Evolutionary conservation across 2,329 filamentous ascomycete species (phyloP), one percentile per base, ranked within the genome.

Genomic region (Madurella fahalii): DNA sequence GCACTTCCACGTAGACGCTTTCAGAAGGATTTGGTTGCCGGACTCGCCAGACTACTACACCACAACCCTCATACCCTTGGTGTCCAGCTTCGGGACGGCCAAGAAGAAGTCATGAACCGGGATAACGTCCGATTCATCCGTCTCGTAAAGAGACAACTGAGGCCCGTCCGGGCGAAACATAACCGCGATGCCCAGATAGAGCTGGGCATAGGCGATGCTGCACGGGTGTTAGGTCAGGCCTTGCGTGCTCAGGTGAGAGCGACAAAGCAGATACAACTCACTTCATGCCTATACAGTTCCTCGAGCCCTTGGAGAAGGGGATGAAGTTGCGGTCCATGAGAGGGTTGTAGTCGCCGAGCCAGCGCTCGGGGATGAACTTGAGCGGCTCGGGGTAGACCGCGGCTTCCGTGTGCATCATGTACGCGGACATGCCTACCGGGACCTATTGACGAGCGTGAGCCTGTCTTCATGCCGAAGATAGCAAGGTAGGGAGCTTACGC

Each of bases 91-190:
- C 31, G 50, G 49, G 11, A 40, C 25, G 5, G 45, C 18, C 15
- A 56, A 40, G 2, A 20, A 43, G 42, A 51, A 45, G 30, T 54
- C 58, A 17, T 47, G 52, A 37, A 47, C 50, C 31, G 39, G 46
- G 32, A 50, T 54, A 16, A 57, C 52, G 18, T 59, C 52, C 5
- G 54, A 54, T 51, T 59, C 55, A 47, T 52, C 42, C 12, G 55
- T 57, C 40, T 59, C 49, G 16, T 52, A 52, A 25, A 54, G 45
- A 13, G 44, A 47, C 43, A 59, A 32, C 20, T 45, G 42, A 17
- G 53, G 53, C 16, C 32, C 42, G 1, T 18, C 53, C 9, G 49
- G 48, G 9, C 43, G 49, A 17, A 56, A 56, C n/a, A 56, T 15
- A n/a, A 47, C 44, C 12, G 53, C 53, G 2, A 56, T 49, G 2